Conservation (phyloP, 75 land plant species). For the Pinus albicaulis region DNA sequence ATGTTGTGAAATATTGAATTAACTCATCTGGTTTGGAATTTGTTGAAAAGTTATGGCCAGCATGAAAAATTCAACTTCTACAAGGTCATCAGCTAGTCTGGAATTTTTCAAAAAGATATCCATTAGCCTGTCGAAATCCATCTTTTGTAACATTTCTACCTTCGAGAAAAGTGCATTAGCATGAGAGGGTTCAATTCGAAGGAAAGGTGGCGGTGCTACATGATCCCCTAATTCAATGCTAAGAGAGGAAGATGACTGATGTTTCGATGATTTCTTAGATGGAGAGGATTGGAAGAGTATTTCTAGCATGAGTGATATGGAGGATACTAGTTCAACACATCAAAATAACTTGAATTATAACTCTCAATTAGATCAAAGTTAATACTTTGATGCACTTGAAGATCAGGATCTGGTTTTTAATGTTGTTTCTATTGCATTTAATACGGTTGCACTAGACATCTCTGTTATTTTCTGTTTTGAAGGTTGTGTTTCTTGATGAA, state of each 20-base stretch:
- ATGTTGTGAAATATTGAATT: no score
- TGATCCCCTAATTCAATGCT: neutral
- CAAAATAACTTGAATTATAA: neutral
- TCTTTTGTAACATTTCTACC: no score
- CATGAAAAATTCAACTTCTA: no score
- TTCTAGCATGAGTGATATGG: neutral
- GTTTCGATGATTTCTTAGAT: constrained; percentile 4
- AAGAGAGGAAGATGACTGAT: constrained; percentile 1
- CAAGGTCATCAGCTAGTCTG: no score
- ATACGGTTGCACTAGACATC: no score
- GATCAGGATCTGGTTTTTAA: neutral
- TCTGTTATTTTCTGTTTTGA: no score
- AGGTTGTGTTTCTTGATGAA: no score
- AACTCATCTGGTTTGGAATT: no score
- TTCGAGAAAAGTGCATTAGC: neutral
- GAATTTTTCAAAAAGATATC: no score
- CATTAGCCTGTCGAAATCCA: no score
- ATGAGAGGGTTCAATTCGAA: neutral
- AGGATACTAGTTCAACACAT: neutral
- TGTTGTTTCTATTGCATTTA: no score
- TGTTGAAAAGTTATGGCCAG: no score
- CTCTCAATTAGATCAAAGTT: neutral
- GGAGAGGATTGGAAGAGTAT: constrained; percentile 10
- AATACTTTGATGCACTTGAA: constrained; percentile 23
- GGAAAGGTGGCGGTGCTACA: neutral